Percentiles rank a stretch among this genome's conserved stretches.
Conservation (phyloP, 164 flowering plant genomes). For the Hamamelis virginiana region DNA sequence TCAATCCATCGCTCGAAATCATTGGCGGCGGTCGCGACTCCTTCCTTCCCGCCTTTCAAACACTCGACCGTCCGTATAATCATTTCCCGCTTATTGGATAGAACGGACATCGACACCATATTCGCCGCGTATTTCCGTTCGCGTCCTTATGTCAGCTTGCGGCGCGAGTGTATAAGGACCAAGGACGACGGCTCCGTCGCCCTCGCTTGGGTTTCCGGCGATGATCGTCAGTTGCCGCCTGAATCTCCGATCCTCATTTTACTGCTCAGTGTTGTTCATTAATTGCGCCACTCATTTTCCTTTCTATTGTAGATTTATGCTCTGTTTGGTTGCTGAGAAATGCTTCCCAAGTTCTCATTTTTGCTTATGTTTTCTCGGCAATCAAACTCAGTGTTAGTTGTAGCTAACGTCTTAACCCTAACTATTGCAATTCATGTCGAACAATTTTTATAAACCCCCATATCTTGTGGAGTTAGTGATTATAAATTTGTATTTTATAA, state of each 20-base stretch:
- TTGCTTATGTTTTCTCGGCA: too few species aligned
- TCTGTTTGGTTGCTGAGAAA: neutral
- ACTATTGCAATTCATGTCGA: neutral
- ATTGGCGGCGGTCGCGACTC: slow-evolving; percentile 53
- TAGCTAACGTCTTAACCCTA: too few species aligned
- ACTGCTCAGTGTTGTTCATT: slow-evolving; percentile 43
- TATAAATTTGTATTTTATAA: too few species aligned
- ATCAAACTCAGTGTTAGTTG: too few species aligned
- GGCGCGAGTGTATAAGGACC: slow-evolving; percentile 77
- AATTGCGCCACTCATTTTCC: neutral
- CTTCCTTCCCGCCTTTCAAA: slow-evolving; percentile 41
- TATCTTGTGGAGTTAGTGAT: neutral
- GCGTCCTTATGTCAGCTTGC: slow-evolving; percentile 55
- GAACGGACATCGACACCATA: slow-evolving; percentile 89
- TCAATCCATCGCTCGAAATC: slow-evolving; percentile 51
- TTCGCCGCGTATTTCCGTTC: slow-evolving; percentile 77
- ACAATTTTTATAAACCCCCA: neutral
- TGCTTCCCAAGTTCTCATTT: too few species aligned
- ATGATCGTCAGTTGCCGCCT: slow-evolving; percentile 40
- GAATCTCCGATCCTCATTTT: slow-evolving; percentile 77
- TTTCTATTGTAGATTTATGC: neutral
- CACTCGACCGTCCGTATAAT: slow-evolving; percentile 47
- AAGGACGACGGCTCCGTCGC: slow-evolving; percentile 70
- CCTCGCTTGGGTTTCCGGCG: slow-evolving; percentile 89
- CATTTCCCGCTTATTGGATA: slow-evolving; percentile 63